Evolutionary conservation across 345 rosid species (phyloP).

Genomic region (Linum trigynum): DNA sequence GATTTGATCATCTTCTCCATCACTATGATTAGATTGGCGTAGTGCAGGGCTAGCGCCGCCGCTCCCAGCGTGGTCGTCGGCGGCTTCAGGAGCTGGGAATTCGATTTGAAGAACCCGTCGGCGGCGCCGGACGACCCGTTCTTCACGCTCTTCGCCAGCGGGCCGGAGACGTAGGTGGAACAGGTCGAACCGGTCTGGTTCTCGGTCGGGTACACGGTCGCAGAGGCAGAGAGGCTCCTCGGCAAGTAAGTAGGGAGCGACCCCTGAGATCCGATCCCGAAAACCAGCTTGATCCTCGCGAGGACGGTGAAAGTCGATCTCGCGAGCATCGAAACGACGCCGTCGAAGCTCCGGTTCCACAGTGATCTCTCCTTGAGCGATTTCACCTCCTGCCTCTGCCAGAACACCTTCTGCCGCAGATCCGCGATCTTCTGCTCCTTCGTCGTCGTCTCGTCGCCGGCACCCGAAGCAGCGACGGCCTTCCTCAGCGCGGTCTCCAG

Average conservation of each 20-base stretch:
- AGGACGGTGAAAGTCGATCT: slow-evolving; percentile 61
- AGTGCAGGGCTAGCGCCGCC: slow-evolving; percentile 69
- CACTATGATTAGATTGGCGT: slow-evolving; percentile 70
- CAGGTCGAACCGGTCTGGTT: slow-evolving; percentile 16
- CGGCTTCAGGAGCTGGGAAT: slow-evolving; percentile 53
- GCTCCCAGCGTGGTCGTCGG: slow-evolving; percentile 70
- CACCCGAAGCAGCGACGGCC: slow-evolving; percentile 15
- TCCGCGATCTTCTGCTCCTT: slow-evolving; percentile 49
- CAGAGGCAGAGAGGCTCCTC: slow-evolving; percentile 72
- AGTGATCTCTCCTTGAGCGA: slow-evolving; percentile 68
- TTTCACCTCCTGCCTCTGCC: slow-evolving; percentile 76
- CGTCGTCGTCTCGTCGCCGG: slow-evolving; percentile 16
- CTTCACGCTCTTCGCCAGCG: slow-evolving; percentile 18
- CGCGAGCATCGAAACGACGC: slow-evolving; percentile 42
- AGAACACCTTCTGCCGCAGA: slow-evolving; percentile 53
- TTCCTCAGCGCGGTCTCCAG: slow-evolving; percentile 51
- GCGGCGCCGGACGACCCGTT: neutral
- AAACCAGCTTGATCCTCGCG: slow-evolving; percentile 62
- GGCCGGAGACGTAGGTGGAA: slow-evolving; percentile 32
- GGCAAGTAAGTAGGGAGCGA: slow-evolving; percentile 37
- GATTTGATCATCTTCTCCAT: slow-evolving; percentile 92
- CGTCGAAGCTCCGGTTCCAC: slow-evolving; percentile 78
- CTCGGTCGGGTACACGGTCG: slow-evolving; percentile 62
- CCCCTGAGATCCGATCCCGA: slow-evolving; percentile 39
- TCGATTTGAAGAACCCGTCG: slow-evolving; percentile 48